Evolutionary conservation across 176 grass and related monocot genomes (phyloP).

Genomic region (Elymus sibiricus): DNA sequence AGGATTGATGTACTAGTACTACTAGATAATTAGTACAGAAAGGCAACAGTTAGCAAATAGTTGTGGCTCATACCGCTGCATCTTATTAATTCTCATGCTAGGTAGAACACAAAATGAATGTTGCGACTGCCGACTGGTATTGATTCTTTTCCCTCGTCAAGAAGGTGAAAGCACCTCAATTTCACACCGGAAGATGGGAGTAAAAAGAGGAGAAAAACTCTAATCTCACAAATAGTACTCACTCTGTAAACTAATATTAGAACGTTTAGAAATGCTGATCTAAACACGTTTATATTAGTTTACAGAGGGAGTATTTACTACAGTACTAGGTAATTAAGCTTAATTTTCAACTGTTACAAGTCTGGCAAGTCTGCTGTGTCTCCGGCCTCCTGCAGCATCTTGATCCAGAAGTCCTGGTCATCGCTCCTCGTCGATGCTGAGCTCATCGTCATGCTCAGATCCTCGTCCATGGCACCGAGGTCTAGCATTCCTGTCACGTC

Average conservation of each 20-base stretch:
- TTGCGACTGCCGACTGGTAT: not conserved
- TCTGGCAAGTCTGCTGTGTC: slow-evolving; percentile 33
- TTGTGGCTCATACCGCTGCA: not conserved
- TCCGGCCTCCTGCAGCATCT: slow-evolving; percentile 44
- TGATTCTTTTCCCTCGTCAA: slow-evolving; percentile 18
- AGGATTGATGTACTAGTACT: too few species aligned
- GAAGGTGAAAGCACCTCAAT: slow-evolving; percentile 24
- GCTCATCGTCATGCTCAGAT: not conserved
- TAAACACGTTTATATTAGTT: too few species aligned
- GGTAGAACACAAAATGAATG: slow-evolving; percentile 25
- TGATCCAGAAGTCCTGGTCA: slow-evolving; percentile 62
- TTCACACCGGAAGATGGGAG: slow-evolving; percentile 20
- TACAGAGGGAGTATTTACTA: not conserved
- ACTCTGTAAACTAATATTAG: too few species aligned
- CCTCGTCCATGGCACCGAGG: slow-evolving; percentile 23
- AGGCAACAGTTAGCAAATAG: not conserved
- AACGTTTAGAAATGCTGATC: too few species aligned
- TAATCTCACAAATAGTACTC: not conserved
- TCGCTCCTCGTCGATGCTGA: slow-evolving; percentile 26
- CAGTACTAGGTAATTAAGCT: slow-evolving; percentile 5
- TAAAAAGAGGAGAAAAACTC: not conserved
- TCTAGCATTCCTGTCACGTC: slow-evolving; percentile 32
- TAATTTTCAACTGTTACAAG: not conserved
- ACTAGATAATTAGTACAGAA: not conserved
- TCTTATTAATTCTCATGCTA: slow-evolving; percentile 8